Percentiles rank a stretch among this genome's conserved stretches.
These are phyloP conservation scores for Arctium minus DNA, from an alignment of 129 eudicot genomes.

Conservation along the genomic window DNA sequence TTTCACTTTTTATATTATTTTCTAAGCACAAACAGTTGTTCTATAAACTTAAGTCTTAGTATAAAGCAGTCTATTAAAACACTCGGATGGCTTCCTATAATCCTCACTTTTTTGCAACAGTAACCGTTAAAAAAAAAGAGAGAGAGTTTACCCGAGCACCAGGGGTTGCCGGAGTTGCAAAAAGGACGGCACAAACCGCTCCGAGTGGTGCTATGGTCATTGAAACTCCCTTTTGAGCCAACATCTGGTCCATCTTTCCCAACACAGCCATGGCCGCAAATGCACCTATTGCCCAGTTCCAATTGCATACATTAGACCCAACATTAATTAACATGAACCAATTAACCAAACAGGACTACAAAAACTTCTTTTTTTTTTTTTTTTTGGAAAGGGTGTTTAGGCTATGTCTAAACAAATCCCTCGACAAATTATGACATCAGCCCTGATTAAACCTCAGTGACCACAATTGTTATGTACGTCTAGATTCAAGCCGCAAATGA, in stretches of 20 bases:
- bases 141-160: conserved; percentile 62
- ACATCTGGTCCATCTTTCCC: conserved; percentile 78
- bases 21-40: no score
- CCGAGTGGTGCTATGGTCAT: conserved; percentile 92
- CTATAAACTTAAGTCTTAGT: no score
- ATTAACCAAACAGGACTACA: neutral
- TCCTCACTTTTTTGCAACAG: neutral
- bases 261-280: conserved; percentile 94
- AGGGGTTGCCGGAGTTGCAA: conserved; percentile 73
- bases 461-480: no score
- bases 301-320: neutral
- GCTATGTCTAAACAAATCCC: no score
- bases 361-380: no score
- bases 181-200: conserved; percentile 92
- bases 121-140: neutral
- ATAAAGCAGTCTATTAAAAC: neutral
- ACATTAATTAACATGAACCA: neutral
- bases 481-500: no score
- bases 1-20: no score
- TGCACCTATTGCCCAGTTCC: conserved; percentile 45
- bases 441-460: no score
- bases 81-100: neutral
- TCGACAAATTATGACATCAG: no score
- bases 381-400: no score
- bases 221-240: conserved; percentile 68